Percentiles rank a stretch among this genome's conserved stretches.
Conservation (phyloP, 1,139 yeast genomes). For the Nakaseomyces sp. region DNA sequence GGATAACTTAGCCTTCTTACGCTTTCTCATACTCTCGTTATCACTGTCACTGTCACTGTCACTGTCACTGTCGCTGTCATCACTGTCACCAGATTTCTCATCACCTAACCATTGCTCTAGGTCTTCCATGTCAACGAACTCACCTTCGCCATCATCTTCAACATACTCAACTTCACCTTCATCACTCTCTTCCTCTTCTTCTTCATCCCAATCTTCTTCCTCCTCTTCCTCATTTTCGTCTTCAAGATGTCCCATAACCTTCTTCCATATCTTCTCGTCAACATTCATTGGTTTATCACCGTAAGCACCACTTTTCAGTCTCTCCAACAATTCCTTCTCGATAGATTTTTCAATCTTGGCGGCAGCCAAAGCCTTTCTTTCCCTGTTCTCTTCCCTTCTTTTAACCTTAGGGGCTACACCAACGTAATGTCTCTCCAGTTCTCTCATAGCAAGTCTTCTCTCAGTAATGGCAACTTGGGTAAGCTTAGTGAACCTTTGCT, state of each 20-base stretch:
- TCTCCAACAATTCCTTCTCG: slow-evolving; percentile 86
- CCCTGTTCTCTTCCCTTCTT: slow-evolving; percentile 88
- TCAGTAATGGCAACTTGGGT: slow-evolving; percentile 97
- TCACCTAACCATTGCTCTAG: slow-evolving; percentile 83
- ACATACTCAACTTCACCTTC: slow-evolving; percentile 79
- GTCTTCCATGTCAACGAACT: slow-evolving; percentile 84
- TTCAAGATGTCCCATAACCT: slow-evolving; percentile 67
- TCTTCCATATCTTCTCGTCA: slow-evolving; percentile 92
- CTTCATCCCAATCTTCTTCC: slow-evolving; percentile 44
- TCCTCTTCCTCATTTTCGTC: slow-evolving; percentile 61
- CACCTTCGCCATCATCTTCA: slow-evolving; percentile 80
- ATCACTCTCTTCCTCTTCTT: slow-evolving; percentile 53
- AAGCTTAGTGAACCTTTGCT: slow-evolving; percentile 86
- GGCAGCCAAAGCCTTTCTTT: slow-evolving; percentile 91
- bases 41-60: slow-evolving; percentile 32
- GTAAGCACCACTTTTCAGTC: slow-evolving; percentile 94
- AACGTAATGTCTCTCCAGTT: slow-evolving; percentile 86
- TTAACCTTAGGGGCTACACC: slow-evolving; percentile 90
- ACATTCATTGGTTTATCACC: slow-evolving; percentile 97
- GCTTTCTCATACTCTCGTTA: slow-evolving; percentile 36
- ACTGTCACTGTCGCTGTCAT: slow-evolving; percentile 31
- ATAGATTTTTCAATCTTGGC: slow-evolving; percentile 95
- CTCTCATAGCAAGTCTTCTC: slow-evolving; percentile 81
- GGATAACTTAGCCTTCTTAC: slow-evolving; percentile 35
- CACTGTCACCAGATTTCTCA: slow-evolving; percentile 39